Evolutionary conservation across 345 rosid species (phyloP), one percentile per base, ranked within the genome.

Genomic region (Pugionium dolabratum): DNA sequence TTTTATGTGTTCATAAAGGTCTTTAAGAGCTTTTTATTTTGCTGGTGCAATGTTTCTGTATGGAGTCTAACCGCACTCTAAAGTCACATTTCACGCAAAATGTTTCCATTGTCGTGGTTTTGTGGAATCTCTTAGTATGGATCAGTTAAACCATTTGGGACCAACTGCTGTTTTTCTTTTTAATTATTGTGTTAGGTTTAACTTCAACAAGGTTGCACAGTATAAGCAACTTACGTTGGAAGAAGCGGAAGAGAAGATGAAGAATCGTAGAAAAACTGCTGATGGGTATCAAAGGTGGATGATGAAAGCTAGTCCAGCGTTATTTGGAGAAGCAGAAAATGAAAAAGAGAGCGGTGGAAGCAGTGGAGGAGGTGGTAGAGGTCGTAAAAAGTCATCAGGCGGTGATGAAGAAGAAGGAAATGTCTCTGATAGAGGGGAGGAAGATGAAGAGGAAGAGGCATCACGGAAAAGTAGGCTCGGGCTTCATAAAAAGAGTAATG

Each of bases 211-310:
- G 83, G 91, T 90, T 75, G 96, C 95, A 4, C 99, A 90, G 58
- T 94, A 94, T 80, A 94, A 94, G 79, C 96, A 90, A 67, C 96
- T 94, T 57, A 94, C 99, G 1, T 70, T 94, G 75, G 99, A 94
- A 79, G 99, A 94, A 79, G 99, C 97, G 1, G 97, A 94, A 73
- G 99, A 90, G 83, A 94, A 90, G 83, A 94, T 94, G 91, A 86
- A 67, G 80, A 94, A 90, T 49, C 78, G 97, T 82, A 84, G 93
- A 63, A 94, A 88, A 76, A 94, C 96, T 1, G 99, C 96, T 7
- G 99, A 94, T 81, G 99, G 99, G 59, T 94, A 88, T 73, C 76
- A 86, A 75, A 88, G 99, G 73, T 94, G 97, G 99, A 90, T 94
- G 96, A 90, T 94, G 97, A 90, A 94, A 88, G 90, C 97, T 91